These are phyloP conservation scores for Gossypium arboreum DNA, from an alignment of 345 rosid species.

Conservation along the genomic window DNA sequence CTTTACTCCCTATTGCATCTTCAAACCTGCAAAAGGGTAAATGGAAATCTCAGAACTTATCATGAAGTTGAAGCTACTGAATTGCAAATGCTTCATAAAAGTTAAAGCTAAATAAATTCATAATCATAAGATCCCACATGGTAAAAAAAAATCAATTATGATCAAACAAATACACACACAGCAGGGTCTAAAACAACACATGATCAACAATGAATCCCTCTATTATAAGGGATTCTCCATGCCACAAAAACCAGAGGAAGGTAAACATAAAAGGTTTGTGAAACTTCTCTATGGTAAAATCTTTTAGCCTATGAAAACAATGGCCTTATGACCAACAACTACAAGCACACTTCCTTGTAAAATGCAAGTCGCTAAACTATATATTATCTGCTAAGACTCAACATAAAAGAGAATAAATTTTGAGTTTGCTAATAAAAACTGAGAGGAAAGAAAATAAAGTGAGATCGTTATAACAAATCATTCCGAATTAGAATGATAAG, in stretches of 20 bases:
- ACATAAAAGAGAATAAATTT: too few relatives aligned
- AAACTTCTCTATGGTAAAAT: not conserved
- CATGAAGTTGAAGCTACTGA: not conserved
- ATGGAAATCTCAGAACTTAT: not conserved
- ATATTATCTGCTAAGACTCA: not conserved
- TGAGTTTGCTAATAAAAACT: too few relatives aligned
- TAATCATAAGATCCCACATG: not conserved
- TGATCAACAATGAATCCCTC: not conserved
- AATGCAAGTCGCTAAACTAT: not conserved
- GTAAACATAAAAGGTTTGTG: not conserved
- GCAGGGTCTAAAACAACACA: not conserved
- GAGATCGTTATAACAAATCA: too few relatives aligned
- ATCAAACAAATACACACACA: not conserved
- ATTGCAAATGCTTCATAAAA: not conserved
- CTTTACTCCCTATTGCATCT: not conserved
- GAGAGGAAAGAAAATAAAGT: too few relatives aligned
- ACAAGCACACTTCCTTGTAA: not conserved
- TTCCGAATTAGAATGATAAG: too few relatives aligned
- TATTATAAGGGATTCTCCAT: not conserved
- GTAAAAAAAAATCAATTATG: not conserved
- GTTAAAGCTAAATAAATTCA: not conserved
- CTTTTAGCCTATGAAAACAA: not conserved
- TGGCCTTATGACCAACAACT: not conserved
- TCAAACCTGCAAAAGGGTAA: not conserved
- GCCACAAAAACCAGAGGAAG: not conserved